Evolutionary conservation across 2,329 filamentous ascomycete genomes (phyloP).

Genomic region (Penicillium sp.): DNA sequence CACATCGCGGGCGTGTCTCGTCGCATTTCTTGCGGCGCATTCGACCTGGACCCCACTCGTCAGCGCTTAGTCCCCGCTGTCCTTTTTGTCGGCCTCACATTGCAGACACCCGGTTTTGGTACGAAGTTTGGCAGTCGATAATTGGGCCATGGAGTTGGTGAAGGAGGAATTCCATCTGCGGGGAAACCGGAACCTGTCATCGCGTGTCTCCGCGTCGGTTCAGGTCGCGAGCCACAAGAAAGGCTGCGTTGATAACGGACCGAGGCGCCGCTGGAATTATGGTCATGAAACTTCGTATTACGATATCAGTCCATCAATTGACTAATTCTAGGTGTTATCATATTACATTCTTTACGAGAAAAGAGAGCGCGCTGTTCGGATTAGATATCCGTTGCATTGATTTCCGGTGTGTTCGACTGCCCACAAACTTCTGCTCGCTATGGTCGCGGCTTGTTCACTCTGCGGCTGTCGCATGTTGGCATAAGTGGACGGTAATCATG

Average conservation of each 20-base stretch:
- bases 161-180: neutral
- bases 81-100: slow-evolving; percentile 1
- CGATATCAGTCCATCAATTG: neutral
- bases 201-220: too few species aligned
- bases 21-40: too few species aligned
- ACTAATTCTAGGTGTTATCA: neutral
- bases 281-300: neutral
- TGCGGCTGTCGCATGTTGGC: neutral
- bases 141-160: neutral
- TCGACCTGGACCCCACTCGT: too few species aligned
- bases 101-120: slow-evolving; percentile 12
- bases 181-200: neutral
- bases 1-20: too few species aligned
- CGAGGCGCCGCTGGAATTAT: too few species aligned
- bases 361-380: neutral
- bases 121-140: slow-evolving; percentile 4
- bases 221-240: neutral
- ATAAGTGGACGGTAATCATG: slow-evolving; percentile 29
- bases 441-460: neutral
- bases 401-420: neutral
- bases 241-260: neutral
- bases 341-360: neutral
- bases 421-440: neutral
- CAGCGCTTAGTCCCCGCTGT: too few species aligned
- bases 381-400: neutral